Conservation (phyloP, 73 alveolate species). For the Durusdinium trenchii region DNA sequence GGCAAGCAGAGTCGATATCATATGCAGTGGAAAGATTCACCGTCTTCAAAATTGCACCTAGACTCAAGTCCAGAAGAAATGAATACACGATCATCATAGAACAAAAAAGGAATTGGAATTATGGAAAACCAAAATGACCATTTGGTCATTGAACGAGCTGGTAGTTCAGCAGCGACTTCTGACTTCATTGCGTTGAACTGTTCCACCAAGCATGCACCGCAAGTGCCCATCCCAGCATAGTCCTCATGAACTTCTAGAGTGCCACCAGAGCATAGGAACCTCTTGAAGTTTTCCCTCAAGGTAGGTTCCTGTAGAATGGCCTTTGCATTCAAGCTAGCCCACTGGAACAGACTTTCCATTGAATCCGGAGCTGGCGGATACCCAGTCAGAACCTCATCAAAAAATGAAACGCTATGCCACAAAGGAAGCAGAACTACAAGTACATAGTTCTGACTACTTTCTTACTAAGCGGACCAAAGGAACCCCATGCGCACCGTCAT, state of each 20-base stretch:
- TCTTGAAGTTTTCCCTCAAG: background rate
- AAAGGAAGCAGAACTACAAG: too few species aligned
- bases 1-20: background rate
- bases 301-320: background rate
- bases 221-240: conserved; percentile 14
- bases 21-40: background rate
- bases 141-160: background rate
- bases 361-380: too few species aligned
- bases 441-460: too few species aligned
- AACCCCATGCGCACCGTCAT: too few species aligned
- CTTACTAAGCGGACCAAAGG: too few species aligned
- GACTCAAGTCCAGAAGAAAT: too few species aligned
- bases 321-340: background rate
- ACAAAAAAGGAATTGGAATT: too few species aligned
- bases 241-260: background rate
- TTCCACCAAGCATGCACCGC: background rate
- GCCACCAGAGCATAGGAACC: background rate
- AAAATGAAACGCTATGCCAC: too few species aligned
- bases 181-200: background rate
- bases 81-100: too few species aligned
- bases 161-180: background rate
- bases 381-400: too few species aligned
- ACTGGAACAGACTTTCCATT: background rate
- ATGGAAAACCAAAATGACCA: background rate
- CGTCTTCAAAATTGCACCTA: background rate